These are phyloP conservation scores for Fusarium solani-melongenae DNA, from an alignment of 2,329 filamentous ascomycete species.

Conservation along the genomic window DNA sequence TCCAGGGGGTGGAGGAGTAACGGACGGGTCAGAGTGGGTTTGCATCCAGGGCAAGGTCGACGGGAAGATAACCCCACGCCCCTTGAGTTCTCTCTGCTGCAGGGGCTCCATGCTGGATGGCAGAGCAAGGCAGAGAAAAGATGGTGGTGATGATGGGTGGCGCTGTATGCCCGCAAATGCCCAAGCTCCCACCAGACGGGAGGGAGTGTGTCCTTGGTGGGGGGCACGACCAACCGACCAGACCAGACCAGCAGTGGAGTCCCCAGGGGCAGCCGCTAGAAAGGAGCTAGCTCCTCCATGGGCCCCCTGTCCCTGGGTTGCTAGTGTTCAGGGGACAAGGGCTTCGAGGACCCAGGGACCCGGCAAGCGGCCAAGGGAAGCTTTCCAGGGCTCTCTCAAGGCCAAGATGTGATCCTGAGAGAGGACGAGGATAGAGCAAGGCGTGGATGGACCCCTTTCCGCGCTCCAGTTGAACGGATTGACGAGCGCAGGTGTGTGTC, in stretches of 20 bases:
- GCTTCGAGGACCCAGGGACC: slow-evolving; percentile 25
- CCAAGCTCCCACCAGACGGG: slow-evolving; percentile 6
- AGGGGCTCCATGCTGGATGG: slow-evolving; percentile 16
- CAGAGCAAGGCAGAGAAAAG: slow-evolving; percentile 7
- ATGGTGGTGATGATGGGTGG: slow-evolving; percentile 29
- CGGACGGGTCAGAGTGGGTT: slow-evolving; percentile 27
- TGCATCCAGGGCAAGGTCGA: slow-evolving; percentile 29
- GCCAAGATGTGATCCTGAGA: slow-evolving; percentile 3
- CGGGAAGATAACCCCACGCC: slow-evolving; percentile 36
- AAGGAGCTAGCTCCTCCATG: slow-evolving; percentile 16
- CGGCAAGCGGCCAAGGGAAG: slow-evolving; percentile 22
- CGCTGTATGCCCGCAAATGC: slow-evolving; percentile 5
- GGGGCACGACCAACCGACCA: slow-evolving; percentile 24
- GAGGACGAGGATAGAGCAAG: neutral
- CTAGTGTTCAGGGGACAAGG: slow-evolving; percentile 26
- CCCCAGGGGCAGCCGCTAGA: slow-evolving; percentile 16
- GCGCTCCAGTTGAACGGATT: slow-evolving; percentile 5
- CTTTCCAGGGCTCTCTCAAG: slow-evolving; percentile 5
- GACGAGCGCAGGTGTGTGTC: neutral
- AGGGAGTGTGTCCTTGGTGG: slow-evolving; percentile 36
- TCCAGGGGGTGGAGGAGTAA: slow-evolving; percentile 37
- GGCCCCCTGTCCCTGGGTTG: slow-evolving; percentile 31
- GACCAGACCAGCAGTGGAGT: slow-evolving; percentile 28
- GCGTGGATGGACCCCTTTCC: slow-evolving; percentile 33
- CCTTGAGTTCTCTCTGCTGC: slow-evolving; percentile 11